phyloP scores from a whole-genome alignment of 2,329 filamentous ascomycete species.

The Bimuria novae-zelandiae region DNA sequence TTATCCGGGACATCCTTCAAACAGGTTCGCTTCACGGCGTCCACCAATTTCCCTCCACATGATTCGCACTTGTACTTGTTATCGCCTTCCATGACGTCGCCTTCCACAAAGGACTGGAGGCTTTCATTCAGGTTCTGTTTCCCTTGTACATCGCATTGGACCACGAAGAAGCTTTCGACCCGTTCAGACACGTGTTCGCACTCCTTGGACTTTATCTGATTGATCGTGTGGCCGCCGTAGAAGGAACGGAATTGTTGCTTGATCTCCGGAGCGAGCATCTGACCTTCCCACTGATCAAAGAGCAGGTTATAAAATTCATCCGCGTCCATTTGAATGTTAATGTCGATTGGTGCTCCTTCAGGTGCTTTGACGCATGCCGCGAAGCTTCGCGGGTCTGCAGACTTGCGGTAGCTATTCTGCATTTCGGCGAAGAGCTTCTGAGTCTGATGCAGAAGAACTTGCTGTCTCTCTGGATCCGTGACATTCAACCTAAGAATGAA shows the following conservation, averaged over 20 bases:
- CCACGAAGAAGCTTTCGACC: constrained; percentile 87
- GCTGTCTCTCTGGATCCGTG: constrained; percentile 59
- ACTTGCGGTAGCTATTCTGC: constrained; percentile 79
- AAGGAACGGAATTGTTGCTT: constrained; percentile 79
- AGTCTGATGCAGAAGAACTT: constrained; percentile 74
- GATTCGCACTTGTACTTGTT: constrained; percentile 98
- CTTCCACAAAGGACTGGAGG: constrained; percentile 91
- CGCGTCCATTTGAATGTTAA: constrained; percentile 93
- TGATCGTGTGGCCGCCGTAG: constrained; percentile 88
- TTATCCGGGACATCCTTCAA: constrained; percentile 92
- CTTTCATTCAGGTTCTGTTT: constrained; percentile 84
- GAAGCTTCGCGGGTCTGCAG: constrained; percentile 72
- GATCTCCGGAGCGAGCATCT: constrained; percentile 69
- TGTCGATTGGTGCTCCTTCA: constrained; percentile 81
- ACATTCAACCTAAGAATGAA: constrained; percentile 72
- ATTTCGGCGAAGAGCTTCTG: constrained; percentile 82
- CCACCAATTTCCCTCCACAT: constrained; percentile 80
- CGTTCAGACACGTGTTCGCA: constrained; percentile 92
- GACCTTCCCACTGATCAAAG: constrained; percentile 87
- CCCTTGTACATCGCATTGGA: constrained; percentile 95
- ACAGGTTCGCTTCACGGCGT: constrained; percentile 90
- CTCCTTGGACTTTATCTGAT: constrained; percentile 94
- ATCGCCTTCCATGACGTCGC: constrained; percentile 95
- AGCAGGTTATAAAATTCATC: constrained; percentile 96
- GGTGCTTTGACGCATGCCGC: constrained; percentile 80